These are phyloP conservation scores for Colletotrichum magnum DNA, from an alignment of 2,329 filamentous ascomycete genomes.

Conservation along the genomic window DNA sequence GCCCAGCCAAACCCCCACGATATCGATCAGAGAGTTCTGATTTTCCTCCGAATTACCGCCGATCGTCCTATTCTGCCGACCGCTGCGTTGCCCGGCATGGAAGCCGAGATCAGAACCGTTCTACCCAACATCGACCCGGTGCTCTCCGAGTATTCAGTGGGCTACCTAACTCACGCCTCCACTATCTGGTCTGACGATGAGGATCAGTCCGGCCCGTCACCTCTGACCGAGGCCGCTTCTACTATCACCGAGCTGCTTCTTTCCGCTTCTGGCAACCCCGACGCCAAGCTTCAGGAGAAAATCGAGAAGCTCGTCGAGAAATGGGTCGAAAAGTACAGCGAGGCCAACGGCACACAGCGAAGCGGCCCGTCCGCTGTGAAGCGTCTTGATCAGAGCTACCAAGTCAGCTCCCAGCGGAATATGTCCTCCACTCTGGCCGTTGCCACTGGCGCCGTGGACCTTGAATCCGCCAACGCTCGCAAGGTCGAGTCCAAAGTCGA, in stretches of 20 bases:
- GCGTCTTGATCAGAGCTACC: slow-evolving; percentile 93
- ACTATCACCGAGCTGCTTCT: slow-evolving; percentile 90
- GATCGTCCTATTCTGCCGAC: no score
- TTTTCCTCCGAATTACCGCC: no score
- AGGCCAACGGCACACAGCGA: slow-evolving; percentile 78
- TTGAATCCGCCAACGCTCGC: slow-evolving; percentile 91
- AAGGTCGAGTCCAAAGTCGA: slow-evolving; percentile 99
- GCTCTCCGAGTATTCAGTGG: slow-evolving; percentile 92
- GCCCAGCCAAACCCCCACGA: no score
- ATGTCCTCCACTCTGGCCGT: slow-evolving; percentile 96
- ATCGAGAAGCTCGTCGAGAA: slow-evolving; percentile 89
- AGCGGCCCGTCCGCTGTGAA: slow-evolving; percentile 83
- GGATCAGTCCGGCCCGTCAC: slow-evolving; percentile 78
- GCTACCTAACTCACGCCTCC: slow-evolving; percentile 94
- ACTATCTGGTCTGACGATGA: slow-evolving; percentile 83
- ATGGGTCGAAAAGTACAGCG: slow-evolving; percentile 87
- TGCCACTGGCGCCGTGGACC: slow-evolving; percentile 85
- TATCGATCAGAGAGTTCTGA: no score
- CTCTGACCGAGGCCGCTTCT: slow-evolving; percentile 86
- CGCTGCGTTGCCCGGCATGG: slow-evolving; percentile 69
- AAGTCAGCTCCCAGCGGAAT: slow-evolving; percentile 93
- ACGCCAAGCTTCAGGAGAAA: slow-evolving; percentile 78
- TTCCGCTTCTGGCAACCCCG: slow-evolving; percentile 90
- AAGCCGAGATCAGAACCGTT: slow-evolving; percentile 86
- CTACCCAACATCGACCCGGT: slow-evolving; percentile 91